Conservation (phyloP, 371 early-diverging fungal genomes). For the Nematocida sp. region DNA sequence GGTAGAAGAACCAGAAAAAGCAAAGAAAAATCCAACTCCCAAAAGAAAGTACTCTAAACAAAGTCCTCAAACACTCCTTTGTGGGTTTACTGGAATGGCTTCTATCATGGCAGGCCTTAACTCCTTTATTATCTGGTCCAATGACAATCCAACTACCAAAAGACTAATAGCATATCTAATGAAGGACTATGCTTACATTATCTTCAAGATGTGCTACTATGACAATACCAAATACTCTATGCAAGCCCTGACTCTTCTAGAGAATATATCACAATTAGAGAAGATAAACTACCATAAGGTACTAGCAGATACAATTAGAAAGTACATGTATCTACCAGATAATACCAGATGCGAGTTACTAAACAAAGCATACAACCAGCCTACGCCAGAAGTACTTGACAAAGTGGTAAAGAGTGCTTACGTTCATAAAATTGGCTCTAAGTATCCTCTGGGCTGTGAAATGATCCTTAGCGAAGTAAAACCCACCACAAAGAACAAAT, state of each 20-base stretch:
- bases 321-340: slow-evolving; percentile 36
- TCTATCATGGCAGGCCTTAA: slow-evolving; percentile 4
- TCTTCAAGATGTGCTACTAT: slow-evolving; percentile 34
- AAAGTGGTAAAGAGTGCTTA: slow-evolving; percentile 35
- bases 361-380: slow-evolving; percentile 35
- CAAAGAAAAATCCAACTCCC: too few relatives aligned
- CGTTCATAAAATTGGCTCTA: slow-evolving; percentile 12
- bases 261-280: neutral
- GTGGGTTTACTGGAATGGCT: neutral
- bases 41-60: too few relatives aligned
- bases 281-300: slow-evolving; percentile 39
- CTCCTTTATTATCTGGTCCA: slow-evolving; percentile 27
- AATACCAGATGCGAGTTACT: slow-evolving; percentile 34
- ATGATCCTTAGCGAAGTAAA: slow-evolving; percentile 21
- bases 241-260: slow-evolving; percentile 38
- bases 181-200: slow-evolving; percentile 28
- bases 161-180: neutral
- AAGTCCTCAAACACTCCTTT: too few relatives aligned
- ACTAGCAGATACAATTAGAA: slow-evolving; percentile 29
- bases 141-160: neutral
- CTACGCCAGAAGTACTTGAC: neutral
- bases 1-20: neutral
- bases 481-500: neutral
- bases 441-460: slow-evolving; percentile 23
- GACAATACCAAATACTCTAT: slow-evolving; percentile 43